These are phyloP conservation scores for Aureobasidium mangrovei DNA, from an alignment of 2,329 filamentous ascomycete species.

Conservation along the genomic window DNA sequence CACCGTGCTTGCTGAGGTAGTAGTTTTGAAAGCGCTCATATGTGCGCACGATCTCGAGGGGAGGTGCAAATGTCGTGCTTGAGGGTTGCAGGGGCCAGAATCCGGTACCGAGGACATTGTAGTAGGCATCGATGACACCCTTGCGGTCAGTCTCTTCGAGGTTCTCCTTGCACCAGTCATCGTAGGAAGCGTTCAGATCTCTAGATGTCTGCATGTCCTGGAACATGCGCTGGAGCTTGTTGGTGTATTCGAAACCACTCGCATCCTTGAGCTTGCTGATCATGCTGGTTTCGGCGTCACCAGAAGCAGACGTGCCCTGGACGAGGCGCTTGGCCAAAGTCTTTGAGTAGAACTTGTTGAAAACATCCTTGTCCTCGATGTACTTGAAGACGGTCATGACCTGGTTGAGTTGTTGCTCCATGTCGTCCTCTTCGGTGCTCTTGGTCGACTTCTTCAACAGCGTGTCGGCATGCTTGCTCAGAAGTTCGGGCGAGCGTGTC, in stretches of 20 bases:
- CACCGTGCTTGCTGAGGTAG: slow-evolving; percentile 94
- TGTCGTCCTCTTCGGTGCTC: slow-evolving; percentile 84
- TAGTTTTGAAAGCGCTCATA: slow-evolving; percentile 84
- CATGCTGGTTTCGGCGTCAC: slow-evolving; percentile 98
- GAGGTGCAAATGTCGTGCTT: slow-evolving; percentile 79
- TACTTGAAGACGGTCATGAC: slow-evolving; percentile 99
- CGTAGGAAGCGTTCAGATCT: slow-evolving; percentile 85
- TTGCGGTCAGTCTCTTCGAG: slow-evolving; percentile 58
- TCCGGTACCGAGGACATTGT: slow-evolving; percentile 87
- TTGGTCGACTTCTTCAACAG: slow-evolving; percentile 88
- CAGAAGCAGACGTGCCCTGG: slow-evolving; percentile 88
- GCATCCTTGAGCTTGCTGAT: slow-evolving; percentile 98
- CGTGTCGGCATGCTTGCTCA: slow-evolving; percentile 92
- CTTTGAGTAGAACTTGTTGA: slow-evolving; percentile 98
- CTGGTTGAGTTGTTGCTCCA: slow-evolving; percentile 79
- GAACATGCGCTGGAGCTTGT: slow-evolving; percentile 99
- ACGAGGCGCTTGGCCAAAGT: slow-evolving; percentile 93
- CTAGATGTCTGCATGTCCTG: slow-evolving; percentile 99
- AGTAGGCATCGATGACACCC: slow-evolving; percentile 71
- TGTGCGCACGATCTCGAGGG: slow-evolving; percentile 73
- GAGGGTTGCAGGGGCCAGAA: slow-evolving; percentile 93
- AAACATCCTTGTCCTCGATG: slow-evolving; percentile 99
- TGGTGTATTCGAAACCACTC: slow-evolving; percentile 97
- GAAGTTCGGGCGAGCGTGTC: slow-evolving; percentile 85
- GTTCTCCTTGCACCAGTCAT: slow-evolving; percentile 62